Conservation (phyloP, 1,284 basidiomycete genomes). For the Lentinula novae-zelandiae region DNA sequence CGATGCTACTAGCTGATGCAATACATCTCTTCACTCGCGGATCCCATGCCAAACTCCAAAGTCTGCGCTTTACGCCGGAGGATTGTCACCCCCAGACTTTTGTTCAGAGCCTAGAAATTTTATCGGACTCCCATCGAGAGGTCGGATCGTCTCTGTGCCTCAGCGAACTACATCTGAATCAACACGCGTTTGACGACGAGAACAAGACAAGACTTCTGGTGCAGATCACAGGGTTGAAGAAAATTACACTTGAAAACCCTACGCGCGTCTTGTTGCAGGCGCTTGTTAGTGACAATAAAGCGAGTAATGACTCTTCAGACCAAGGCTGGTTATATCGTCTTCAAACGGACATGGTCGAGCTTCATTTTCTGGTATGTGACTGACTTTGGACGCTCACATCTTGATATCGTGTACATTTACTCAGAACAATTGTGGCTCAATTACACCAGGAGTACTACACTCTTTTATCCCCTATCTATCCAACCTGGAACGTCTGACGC, state of each 20-base stretch:
- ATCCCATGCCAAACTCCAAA: background rate
- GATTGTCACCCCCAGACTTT: background rate
- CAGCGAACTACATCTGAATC: background rate
- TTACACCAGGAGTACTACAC: slow-evolving; percentile 14
- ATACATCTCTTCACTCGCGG: slow-evolving; percentile 2
- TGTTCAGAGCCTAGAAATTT: background rate
- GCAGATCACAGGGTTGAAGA: background rate
- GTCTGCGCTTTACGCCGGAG: slow-evolving; percentile 1
- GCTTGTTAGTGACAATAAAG: background rate
- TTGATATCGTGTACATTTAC: background rate
- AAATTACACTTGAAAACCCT: slow-evolving; percentile 11
- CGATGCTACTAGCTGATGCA: background rate
- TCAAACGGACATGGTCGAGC: slow-evolving; percentile 4
- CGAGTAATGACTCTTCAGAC: background rate
- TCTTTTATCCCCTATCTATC: slow-evolving; percentile 8
- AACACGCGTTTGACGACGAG: slow-evolving; percentile 5
- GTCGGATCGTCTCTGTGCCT: background rate
- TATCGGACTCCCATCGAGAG: background rate
- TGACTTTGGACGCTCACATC: background rate
- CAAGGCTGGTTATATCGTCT: slow-evolving; percentile 10
- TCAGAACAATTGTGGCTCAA: slow-evolving; percentile 13
- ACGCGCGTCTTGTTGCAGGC: slow-evolving; percentile 8
- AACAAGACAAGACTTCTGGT: background rate
- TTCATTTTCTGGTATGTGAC: slow-evolving; percentile 11
- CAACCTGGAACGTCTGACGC: slow-evolving; percentile 2